These are phyloP conservation scores for Lactarius indigo DNA, from an alignment of 768 basidiomycete genomes.

Conservation along the genomic window DNA sequence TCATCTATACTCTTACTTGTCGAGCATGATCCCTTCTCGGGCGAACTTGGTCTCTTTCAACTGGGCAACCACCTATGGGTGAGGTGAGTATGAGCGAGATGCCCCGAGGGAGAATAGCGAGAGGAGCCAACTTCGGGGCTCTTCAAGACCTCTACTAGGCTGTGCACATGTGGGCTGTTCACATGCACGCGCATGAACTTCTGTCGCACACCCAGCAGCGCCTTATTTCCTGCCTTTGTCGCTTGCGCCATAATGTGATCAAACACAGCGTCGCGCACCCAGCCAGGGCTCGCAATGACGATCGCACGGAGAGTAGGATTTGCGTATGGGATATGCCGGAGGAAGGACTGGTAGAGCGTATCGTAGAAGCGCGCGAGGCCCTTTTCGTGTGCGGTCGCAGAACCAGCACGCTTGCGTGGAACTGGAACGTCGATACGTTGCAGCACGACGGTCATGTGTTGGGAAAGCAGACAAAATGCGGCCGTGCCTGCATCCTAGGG, in stretches of 20 bases:
- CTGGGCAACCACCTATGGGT: constrained; percentile 58
- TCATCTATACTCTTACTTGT: constrained; percentile 53
- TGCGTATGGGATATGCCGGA: constrained; percentile 86
- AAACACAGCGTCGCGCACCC: constrained; percentile 86
- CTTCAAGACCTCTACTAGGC: constrained; percentile 88
- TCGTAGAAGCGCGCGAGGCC: constrained; percentile 80
- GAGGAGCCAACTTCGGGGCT: constrained; percentile 74
- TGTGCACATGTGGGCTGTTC: constrained; percentile 92
- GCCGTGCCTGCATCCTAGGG: constrained; percentile 57
- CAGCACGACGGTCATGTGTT: constrained; percentile 93
- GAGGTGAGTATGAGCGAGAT: background rate
- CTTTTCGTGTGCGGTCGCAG: constrained; percentile 87
- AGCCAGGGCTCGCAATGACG: constrained; percentile 95
- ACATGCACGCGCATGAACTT: constrained; percentile 91
- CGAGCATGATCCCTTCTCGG: constrained; percentile 84
- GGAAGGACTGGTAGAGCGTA: constrained; percentile 80
- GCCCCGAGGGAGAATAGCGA: background rate
- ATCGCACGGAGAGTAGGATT: constrained; percentile 75
- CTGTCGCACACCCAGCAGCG: constrained; percentile 69
- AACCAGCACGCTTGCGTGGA: constrained; percentile 84
- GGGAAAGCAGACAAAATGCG: constrained; percentile 89
- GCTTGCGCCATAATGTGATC: constrained; percentile 85
- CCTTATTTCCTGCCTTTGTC: constrained; percentile 73
- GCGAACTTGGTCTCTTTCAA: constrained; percentile 97
- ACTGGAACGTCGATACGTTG: constrained; percentile 87